Conservation (phyloP, 2,329 filamentous ascomycete genomes). For the Colletotrichum destructivum region DNA sequence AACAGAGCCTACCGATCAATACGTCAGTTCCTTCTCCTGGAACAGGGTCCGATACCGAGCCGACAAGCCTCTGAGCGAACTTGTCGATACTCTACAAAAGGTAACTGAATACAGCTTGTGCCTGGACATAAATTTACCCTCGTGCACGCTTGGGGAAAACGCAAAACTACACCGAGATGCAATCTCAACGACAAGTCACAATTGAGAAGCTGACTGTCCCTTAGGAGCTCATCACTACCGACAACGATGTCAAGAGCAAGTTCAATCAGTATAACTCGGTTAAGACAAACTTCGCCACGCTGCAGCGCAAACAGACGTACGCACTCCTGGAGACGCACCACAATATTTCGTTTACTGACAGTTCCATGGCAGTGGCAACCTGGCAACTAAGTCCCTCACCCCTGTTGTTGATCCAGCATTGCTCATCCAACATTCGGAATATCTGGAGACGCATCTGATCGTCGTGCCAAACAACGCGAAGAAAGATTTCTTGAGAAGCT, state of each 20-base stretch:
- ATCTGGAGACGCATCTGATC: slow-evolving; percentile 94
- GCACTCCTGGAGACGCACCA: slow-evolving; percentile 47
- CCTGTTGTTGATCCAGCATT: slow-evolving; percentile 86
- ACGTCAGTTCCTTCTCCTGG: slow-evolving; percentile 91
- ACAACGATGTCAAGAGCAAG: slow-evolving; percentile 96
- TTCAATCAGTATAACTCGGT: slow-evolving; percentile 94
- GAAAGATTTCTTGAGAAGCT: slow-evolving; percentile 91
- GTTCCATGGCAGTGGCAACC: slow-evolving; percentile 78
- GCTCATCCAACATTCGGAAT: slow-evolving; percentile 92
- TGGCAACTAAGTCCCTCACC: slow-evolving; percentile 93
- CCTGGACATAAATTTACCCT: background rate
- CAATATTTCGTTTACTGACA: slow-evolving; percentile 36
- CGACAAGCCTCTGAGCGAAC: slow-evolving; percentile 89
- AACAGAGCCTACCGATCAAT: slow-evolving; percentile 94
- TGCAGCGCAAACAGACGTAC: slow-evolving; percentile 91
- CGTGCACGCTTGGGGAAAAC: too few relatives aligned
- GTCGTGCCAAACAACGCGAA: slow-evolving; percentile 85
- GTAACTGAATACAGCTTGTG: slow-evolving; percentile 57
- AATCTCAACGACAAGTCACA: background rate
- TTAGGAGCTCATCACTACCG: slow-evolving; percentile 89
- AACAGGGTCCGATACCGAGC: slow-evolving; percentile 98
- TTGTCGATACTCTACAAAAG: slow-evolving; percentile 92
- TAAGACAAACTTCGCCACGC: slow-evolving; percentile 84
- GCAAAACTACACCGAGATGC: background rate
- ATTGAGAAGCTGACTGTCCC: slow-evolving; percentile 1